Evolutionary conservation across 805 yeast species (phyloP), one percentile per base, ranked within the genome.

Genomic region (Nakazawaea wickerhamii): DNA sequence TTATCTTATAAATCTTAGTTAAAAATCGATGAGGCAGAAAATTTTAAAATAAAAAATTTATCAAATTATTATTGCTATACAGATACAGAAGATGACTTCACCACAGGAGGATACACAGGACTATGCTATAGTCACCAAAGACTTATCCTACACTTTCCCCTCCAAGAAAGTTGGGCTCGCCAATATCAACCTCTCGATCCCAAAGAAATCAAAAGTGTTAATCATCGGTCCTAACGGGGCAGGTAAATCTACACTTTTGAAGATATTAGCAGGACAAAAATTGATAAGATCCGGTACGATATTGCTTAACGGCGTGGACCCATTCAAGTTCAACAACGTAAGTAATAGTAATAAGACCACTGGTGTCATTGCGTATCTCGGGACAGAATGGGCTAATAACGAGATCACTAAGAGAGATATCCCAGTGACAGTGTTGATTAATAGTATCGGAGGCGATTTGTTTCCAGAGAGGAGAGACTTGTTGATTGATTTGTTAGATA

Each of bases 361-460:
- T 22, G 60, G 57, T 8, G 56, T 55, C 3, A 50, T 62, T 21
- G 85, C 96, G 0, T 91, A 91, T 57, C 65, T 93, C 33, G 99
- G 99, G 3, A 93, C 98, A 0, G 99, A 93, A 57, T 93, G 99
- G 99, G 96, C 96, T 5, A 77, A 84, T 43, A 93, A 89, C 63
- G 85, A 87, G 15, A 80, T 90, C 39, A 93, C 91, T 6, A 81
- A 90, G 54, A 71, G 96, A 48, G 99, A 93, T 60, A 86, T 93
- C 42, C 89, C 95, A 0, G 97, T 93, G 8, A 70, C 81, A 15
- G 77, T 84, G 26, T 67, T 93, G 46, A 73, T 93, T 37, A 73
- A 81, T 13, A 81, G 95, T 19, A 77, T 93, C 43, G 98, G 98
- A 0, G 84, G 87, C n/a, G 80, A 80, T 25, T 55, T 51, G 7